Evolutionary conservation across 768 basidiomycete species (phyloP).

Genomic region (Mrakia hoshinonis): DNA sequence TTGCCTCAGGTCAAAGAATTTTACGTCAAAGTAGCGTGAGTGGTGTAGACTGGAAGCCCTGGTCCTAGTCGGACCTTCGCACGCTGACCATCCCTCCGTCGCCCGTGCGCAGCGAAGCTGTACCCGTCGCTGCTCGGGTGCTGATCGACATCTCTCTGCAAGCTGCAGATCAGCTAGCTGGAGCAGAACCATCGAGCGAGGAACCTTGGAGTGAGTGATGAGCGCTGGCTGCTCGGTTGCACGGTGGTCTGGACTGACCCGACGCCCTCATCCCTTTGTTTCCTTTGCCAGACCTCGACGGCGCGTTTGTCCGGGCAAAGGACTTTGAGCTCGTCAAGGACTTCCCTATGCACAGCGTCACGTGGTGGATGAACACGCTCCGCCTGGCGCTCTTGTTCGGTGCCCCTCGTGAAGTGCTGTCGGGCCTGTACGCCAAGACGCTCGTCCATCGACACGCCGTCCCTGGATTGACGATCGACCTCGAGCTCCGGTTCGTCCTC

Average conservation of each 20-base stretch:
- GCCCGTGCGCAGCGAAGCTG: not conserved
- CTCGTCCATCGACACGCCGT: not conserved
- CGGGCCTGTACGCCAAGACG: not conserved
- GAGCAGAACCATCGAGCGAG: not conserved
- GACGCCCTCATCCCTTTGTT: not conserved
- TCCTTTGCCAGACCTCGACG: not conserved
- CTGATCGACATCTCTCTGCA: not conserved
- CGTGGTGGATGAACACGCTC: not conserved
- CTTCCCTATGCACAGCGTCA: not conserved
- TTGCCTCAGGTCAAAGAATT: not conserved
- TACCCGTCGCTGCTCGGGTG: not conserved
- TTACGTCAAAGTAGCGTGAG: not conserved
- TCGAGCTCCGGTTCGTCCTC: not conserved
- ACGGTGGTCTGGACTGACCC: not conserved
- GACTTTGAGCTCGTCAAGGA: not conserved
- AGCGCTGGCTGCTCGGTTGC: not conserved
- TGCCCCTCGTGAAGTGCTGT: not conserved
- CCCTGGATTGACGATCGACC: not conserved
- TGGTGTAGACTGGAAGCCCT: not conserved
- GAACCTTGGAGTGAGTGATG: constrained; percentile 8
- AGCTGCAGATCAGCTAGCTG: not conserved
- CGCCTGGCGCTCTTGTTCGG: not conserved
- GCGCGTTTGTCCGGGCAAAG: not conserved
- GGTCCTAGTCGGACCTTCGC: not conserved
- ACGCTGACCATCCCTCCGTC: not conserved